A percentile compares a stretch with the other conserved stretches of the same genome.
Evolutionary conservation across 306 rosid species (phyloP).

Genomic region (Prunus davidiana): DNA sequence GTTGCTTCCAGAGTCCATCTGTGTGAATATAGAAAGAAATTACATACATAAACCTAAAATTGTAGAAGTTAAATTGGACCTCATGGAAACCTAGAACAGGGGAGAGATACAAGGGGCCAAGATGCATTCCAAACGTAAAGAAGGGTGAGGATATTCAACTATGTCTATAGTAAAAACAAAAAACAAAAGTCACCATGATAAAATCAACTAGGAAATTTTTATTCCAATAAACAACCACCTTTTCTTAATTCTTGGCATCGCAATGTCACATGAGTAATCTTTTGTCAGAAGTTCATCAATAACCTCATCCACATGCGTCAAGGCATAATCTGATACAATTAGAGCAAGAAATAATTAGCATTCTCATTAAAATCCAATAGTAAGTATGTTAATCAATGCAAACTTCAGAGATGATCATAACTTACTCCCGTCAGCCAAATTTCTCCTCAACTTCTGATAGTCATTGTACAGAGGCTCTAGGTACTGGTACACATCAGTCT

Average conservation of each 20-base stretch:
- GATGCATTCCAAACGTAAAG: not conserved
- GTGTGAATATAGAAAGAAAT: not conserved
- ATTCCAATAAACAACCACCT: constrained; percentile 37
- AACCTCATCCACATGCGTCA: constrained; percentile 96
- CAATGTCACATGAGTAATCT: constrained; percentile 92
- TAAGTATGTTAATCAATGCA: not conserved
- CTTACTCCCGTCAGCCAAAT: constrained; percentile 78
- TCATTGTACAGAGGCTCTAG: constrained; percentile 90
- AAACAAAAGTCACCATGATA: too few relatives aligned
- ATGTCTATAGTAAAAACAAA: too few relatives aligned
- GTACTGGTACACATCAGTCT: constrained; percentile 78
- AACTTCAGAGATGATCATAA: not conserved
- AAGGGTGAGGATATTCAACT: too few relatives aligned
- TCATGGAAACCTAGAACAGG: not conserved
- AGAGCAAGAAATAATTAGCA: constrained; percentile 13
- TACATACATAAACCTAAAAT: not conserved
- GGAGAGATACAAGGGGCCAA: not conserved
- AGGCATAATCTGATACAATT: constrained; percentile 51
- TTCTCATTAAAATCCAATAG: not conserved
- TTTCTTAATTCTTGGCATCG: constrained; percentile 86
- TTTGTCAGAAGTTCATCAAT: constrained; percentile 89
- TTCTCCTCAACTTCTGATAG: constrained; percentile 70
- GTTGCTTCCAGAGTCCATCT: constrained; percentile 87
- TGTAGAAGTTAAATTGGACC: not conserved
- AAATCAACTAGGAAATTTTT: not conserved